Conservation (phyloP, 2,329 filamentous ascomycete genomes). For the Botrytis tulipae region DNA sequence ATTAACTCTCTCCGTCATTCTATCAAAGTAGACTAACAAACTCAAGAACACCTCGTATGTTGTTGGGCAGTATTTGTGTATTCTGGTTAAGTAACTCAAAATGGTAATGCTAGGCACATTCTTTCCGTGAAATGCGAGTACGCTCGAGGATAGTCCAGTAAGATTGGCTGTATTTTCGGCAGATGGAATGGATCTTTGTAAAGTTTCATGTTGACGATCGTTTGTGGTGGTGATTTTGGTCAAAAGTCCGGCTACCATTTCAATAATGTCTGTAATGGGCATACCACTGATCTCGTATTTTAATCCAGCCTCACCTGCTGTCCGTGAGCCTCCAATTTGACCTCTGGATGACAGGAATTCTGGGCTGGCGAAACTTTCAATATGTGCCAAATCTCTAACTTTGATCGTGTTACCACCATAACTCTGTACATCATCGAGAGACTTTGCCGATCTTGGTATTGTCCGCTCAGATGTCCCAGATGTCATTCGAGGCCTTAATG, state of each 20-base stretch:
- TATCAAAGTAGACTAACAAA: constrained; percentile 93
- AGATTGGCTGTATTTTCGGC: constrained; percentile 54
- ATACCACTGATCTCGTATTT: constrained; percentile 95
- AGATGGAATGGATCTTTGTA: constrained; percentile 71
- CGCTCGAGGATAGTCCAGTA: constrained; percentile 64
- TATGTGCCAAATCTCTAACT: constrained; percentile 85
- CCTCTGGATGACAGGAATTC: constrained; percentile 62
- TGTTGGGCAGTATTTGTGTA: constrained; percentile 98
- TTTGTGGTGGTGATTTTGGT: constrained; percentile 98
- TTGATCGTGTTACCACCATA: constrained; percentile 57
- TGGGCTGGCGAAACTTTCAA: constrained; percentile 81
- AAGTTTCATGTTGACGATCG: constrained; percentile 86
- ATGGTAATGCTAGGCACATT: constrained; percentile 98
- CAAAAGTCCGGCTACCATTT: constrained; percentile 95
- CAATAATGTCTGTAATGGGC: constrained; percentile 95
- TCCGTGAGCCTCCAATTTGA: constrained; percentile 49
- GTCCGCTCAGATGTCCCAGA: constrained; percentile 2
- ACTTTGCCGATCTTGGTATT: constrained; percentile 34
- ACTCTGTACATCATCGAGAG: constrained; percentile 41
- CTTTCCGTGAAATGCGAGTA: constrained; percentile 95
- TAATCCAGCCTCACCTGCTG: constrained; percentile 49
- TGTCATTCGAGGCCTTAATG: neutral
- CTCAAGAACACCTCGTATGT: constrained; percentile 98
- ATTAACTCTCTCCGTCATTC: constrained; percentile 97
- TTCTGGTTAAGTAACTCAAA: constrained; percentile 88